phyloP scores from a whole-genome alignment of 805 yeast genomes.

The Ogataea nitratoaversa region DNA sequence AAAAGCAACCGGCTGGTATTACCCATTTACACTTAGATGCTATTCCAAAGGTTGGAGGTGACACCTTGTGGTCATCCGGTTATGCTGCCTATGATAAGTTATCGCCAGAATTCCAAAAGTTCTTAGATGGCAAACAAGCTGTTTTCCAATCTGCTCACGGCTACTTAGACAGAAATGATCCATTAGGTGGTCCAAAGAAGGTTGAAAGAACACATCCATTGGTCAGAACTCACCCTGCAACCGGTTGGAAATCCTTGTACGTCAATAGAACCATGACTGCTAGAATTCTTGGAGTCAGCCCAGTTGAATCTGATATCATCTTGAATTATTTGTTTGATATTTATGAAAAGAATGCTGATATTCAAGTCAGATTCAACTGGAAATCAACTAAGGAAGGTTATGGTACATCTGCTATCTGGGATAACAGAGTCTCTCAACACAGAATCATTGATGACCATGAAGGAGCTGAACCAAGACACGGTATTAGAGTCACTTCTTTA shows the following conservation, averaged over 20 bases:
- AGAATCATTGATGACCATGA: conserved; percentile 41
- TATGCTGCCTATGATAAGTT: too few relatives aligned
- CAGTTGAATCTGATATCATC: conserved; percentile 46
- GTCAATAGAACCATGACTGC: conserved; percentile 49
- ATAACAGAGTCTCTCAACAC: conserved; percentile 43
- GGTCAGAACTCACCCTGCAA: conserved; percentile 61
- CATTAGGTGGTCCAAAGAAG: conserved; percentile 41
- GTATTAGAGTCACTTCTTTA: conserved; percentile 49
- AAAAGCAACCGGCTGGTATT: too few relatives aligned
- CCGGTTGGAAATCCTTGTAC: conserved; percentile 57
- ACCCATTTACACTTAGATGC: conserved; percentile 49
- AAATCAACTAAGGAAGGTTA: conserved; percentile 34
- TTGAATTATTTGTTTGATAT: conserved; percentile 39
- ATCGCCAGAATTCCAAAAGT: conserved; percentile 43
- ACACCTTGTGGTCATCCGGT: conserved; percentile 52
- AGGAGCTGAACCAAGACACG: conserved; percentile 43
- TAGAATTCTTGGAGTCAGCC: conserved; percentile 48
- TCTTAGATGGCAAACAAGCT: conserved; percentile 50
- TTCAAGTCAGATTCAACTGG: conserved; percentile 53
- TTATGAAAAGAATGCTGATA: conserved; percentile 48
- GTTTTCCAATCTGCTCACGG: conserved; percentile 38
- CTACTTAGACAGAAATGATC: conserved; percentile 38
- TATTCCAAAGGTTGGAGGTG: conserved; percentile 49
- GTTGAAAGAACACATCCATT: conserved; percentile 57
- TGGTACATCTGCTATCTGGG: conserved; percentile 47